Base-by-base conservation (phyloP, 1,139 yeast genomes). In the Lodderomyces beijingensis region DNA sequence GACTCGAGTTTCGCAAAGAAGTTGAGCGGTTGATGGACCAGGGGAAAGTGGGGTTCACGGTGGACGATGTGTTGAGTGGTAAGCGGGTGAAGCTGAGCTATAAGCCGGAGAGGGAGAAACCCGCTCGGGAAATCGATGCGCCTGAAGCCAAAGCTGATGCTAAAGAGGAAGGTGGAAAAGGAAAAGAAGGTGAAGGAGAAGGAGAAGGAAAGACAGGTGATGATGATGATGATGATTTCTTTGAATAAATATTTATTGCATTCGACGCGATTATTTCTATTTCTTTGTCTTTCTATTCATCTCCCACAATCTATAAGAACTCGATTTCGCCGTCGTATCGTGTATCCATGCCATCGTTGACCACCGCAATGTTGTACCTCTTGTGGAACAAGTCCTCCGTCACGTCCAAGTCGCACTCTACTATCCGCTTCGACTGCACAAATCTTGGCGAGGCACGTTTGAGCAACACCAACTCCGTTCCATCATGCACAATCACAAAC, bases 311-410 rank as follows among this genome's bases (percentile, higher is more conserved):
- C 28, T 26, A 37, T 30, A 33, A 30, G 15, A 41, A 33, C 7
- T 25, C 27, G 8, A 33, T 25, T 17, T 32, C 29, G 8, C 31
- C 12, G 10, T 34, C 28, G 34, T 68, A 82, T 23, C 52, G 47
- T 22, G 83, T 52, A 38, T 76, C 80, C 44, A 81, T 59, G 2
- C 84, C 86, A 57, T 83, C 93, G 53, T 77, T 79, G n/a, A 82
- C 62, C 43, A 74, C 59, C 30, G 70, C 37, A 6, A 83, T 62
- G 11, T 59, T 57, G 5, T 78, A 57, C 2, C 56, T 53, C 22
- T 50, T 49, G 0, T 82, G 82, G 25, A 49, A 50, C 8, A 79
- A 38, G 2, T 70, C 74, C 3, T 61, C 67, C 3, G 79, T 75
- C 13, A 82, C 57, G 5, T 68, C 66, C 27, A 83, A 43, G 3